phyloP scores from a whole-genome alignment of 257 asterid genomes.

The Lantana camara region DNA sequence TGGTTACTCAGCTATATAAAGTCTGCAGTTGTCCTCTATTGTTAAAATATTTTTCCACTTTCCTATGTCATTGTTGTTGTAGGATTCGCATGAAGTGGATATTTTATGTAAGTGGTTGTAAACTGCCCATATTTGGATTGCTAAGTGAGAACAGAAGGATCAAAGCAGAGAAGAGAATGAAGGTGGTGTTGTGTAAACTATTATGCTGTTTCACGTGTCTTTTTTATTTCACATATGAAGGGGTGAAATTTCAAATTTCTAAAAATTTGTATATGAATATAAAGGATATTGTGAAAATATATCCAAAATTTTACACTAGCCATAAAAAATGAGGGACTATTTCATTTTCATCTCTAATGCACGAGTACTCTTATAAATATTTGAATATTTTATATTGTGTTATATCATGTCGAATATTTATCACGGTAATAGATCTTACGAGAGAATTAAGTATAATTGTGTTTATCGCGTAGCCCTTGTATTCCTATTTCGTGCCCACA shows the following conservation, averaged over 20 bases:
- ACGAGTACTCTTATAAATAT: background rate
- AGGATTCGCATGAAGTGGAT: background rate
- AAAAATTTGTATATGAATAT: too few relatives aligned
- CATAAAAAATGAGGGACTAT: too few relatives aligned
- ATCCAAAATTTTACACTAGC: too few relatives aligned
- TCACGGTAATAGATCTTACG: too few relatives aligned
- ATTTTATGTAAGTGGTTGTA: slow-evolving; percentile 10
- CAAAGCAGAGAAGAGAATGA: background rate
- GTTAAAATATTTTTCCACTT: background rate
- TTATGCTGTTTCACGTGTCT: background rate
- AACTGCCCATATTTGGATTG: background rate
- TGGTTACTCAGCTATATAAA: slow-evolving; percentile 69
- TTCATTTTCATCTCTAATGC: too few relatives aligned
- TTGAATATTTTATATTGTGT: background rate
- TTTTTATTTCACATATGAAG: too few relatives aligned
- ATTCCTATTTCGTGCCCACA: too few relatives aligned
- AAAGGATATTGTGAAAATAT: too few relatives aligned
- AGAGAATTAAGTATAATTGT: too few relatives aligned
- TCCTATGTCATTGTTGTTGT: background rate
- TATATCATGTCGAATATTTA: too few relatives aligned
- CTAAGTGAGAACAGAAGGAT: slow-evolving; percentile 2
- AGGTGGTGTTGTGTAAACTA: slow-evolving; percentile 8
- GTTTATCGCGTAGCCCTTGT: too few relatives aligned
- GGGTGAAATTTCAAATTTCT: too few relatives aligned
- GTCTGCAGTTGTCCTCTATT: background rate